A percentile compares a stretch with the other conserved stretches of the same genome.
These are phyloP conservation scores for Flueggea neowawraea DNA, from an alignment of 441 rosid species.

Conservation along the genomic window DNA sequence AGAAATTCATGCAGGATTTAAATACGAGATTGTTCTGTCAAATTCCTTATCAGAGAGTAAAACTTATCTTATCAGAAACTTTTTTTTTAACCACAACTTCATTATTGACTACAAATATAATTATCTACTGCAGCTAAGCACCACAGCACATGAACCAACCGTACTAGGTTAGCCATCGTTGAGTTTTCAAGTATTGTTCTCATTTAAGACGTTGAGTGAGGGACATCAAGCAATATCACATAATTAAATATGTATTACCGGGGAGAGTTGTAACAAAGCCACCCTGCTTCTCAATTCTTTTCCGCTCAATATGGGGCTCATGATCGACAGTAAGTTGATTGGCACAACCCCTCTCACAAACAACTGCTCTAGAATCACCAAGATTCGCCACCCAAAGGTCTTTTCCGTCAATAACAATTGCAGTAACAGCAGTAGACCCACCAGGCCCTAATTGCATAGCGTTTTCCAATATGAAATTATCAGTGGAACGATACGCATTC, in stretches of 20 bases:
- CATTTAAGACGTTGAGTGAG: neutral
- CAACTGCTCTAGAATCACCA: constrained; percentile 71
- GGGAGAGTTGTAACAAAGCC: constrained; percentile 62
- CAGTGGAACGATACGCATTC: constrained; percentile 54
- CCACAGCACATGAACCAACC: too few relatives aligned
- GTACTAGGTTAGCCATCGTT: too few relatives aligned
- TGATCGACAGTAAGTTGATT: constrained; percentile 66
- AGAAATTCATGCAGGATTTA: too few relatives aligned
- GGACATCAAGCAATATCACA: too few relatives aligned
- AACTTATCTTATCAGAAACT: too few relatives aligned
- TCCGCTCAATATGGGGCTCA: constrained; percentile 51
- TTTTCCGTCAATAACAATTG: constrained; percentile 57
- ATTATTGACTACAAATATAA: too few relatives aligned
- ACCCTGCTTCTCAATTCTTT: constrained; percentile 54
- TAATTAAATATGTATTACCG: constrained; percentile 25
- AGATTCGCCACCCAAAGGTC: constrained; percentile 63
- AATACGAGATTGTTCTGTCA: too few relatives aligned
- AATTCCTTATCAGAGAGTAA: too few relatives aligned
- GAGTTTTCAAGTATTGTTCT: too few relatives aligned
- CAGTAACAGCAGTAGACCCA: constrained; percentile 74
- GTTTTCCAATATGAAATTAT: constrained; percentile 42
- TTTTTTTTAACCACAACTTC: too few relatives aligned
- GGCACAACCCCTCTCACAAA: constrained; percentile 57
- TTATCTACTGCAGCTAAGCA: too few relatives aligned
- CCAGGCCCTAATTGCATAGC: constrained; percentile 60